A percentile compares a stretch with the other conserved stretches of the same genome.
Conservation (phyloP, 768 basidiomycete genomes). For the Boletus speciosus region DNA sequence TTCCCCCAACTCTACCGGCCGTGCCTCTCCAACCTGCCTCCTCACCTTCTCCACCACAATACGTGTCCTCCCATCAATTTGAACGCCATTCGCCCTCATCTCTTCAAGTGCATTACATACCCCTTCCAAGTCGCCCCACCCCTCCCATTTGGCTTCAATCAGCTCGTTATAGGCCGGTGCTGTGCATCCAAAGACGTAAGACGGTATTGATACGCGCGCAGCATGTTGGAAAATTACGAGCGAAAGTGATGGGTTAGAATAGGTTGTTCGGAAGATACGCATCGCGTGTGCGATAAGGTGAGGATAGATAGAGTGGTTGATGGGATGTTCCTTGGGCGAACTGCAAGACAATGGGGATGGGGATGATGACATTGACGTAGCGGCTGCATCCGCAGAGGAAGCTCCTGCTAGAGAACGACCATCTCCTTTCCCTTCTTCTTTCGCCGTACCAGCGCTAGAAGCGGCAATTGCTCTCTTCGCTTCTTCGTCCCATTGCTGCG, state of each 20-base stretch:
- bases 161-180: constrained; percentile 87
- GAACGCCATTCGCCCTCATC: constrained; percentile 79
- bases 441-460: neutral
- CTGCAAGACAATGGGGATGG: neutral
- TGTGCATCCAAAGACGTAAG: constrained; percentile 88
- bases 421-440: neutral
- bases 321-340: constrained; percentile 25
- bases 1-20: constrained; percentile 37
- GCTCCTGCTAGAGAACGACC: neutral
- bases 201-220: constrained; percentile 65
- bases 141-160: constrained; percentile 78
- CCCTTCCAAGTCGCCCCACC: constrained; percentile 77
- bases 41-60: constrained; percentile 60
- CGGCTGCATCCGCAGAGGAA: neutral
- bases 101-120: constrained; percentile 72
- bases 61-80: constrained; percentile 57
- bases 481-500: constrained; percentile 45
- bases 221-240: constrained; percentile 82
- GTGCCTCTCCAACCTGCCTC: constrained; percentile 55
- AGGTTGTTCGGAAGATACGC: constrained; percentile 72
- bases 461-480: constrained; percentile 38
- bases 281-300: constrained; percentile 76
- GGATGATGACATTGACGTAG: neutral
- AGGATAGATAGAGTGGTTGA: constrained; percentile 68
- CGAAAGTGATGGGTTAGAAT: constrained; percentile 74